Conservation (phyloP, 768 basidiomycete species). For the Trametes elegans region DNA sequence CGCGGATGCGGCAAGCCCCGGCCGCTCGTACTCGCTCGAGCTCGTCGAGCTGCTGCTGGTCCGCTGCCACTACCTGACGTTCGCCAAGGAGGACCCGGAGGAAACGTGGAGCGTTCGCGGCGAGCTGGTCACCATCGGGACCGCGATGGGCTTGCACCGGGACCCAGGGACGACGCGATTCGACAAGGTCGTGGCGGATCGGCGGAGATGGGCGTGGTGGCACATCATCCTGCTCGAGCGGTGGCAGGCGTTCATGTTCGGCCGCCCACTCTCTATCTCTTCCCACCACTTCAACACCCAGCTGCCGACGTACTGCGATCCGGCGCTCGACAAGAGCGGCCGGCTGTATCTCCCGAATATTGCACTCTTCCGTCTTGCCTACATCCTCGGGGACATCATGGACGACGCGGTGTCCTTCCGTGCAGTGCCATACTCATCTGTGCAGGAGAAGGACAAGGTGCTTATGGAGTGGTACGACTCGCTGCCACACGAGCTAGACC, state of each 20-base stretch:
- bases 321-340: conserved; percentile 57
- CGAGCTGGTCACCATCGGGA: conserved; percentile 70
- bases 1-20: conserved; percentile 38
- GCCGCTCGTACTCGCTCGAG: conserved; percentile 47
- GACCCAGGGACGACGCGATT: conserved; percentile 82
- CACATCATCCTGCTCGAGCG: conserved; percentile 79
- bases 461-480: conserved; percentile 74
- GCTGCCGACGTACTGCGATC: conserved; percentile 66
- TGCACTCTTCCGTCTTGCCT: conserved; percentile 73
- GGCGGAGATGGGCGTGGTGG: conserved; percentile 90
- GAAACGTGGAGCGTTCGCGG: conserved; percentile 78
- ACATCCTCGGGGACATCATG: conserved; percentile 81
- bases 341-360: conserved; percentile 71
- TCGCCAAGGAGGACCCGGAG: conserved; percentile 74
- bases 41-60: conserved; percentile 74
- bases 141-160: conserved; percentile 82
- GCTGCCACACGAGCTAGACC: conserved; percentile 69
- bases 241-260: conserved; percentile 89
- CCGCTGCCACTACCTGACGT: conserved; percentile 67
- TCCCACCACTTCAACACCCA: conserved; percentile 85
- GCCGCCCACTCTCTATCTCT: conserved; percentile 70
- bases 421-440: conserved; percentile 67
- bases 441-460: conserved; percentile 69
- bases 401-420: conserved; percentile 79
- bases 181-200: conserved; percentile 66